Evolutionary conservation across 129 eudicot species (phyloP).

Genomic region (Rutidosis leptorrhynchoides): DNA sequence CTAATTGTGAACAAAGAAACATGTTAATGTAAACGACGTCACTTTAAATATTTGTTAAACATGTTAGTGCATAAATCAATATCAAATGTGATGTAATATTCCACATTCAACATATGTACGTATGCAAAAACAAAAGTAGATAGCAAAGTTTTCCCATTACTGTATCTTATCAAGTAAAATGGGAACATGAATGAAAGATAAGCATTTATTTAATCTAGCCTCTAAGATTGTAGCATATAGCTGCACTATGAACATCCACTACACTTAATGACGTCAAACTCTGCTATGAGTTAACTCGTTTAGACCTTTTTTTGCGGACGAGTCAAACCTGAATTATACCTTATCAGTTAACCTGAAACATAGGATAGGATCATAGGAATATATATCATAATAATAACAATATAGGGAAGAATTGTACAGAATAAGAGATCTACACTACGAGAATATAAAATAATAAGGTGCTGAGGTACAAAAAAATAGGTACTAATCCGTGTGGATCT

Average conservation of each 20-base stretch:
- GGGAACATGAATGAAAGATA: not conserved
- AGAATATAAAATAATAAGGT: too few species aligned
- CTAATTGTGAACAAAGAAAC: not conserved
- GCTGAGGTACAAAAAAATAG: too few species aligned
- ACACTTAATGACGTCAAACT: not conserved
- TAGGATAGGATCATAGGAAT: too few species aligned
- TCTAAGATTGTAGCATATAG: not conserved
- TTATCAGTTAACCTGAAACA: too few species aligned
- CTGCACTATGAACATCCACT: constrained; percentile 2
- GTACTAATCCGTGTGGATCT: too few species aligned
- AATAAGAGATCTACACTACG: too few species aligned
- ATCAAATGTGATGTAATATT: not conserved
- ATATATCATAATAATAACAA: too few species aligned
- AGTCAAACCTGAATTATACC: not conserved
- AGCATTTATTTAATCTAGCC: not conserved
- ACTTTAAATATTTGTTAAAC: not conserved
- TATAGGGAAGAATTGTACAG: too few species aligned
- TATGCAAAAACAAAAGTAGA: not conserved
- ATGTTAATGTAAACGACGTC: not conserved
- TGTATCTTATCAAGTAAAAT: not conserved
- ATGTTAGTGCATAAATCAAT: not conserved
- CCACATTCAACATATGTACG: not conserved
- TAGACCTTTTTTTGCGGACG: not conserved
- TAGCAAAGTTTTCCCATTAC: not conserved
- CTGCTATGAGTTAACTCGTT: not conserved